Evolutionary conservation across 2,329 filamentous ascomycete species (phyloP).

Genomic region (Botrytis pseudocinerea): DNA sequence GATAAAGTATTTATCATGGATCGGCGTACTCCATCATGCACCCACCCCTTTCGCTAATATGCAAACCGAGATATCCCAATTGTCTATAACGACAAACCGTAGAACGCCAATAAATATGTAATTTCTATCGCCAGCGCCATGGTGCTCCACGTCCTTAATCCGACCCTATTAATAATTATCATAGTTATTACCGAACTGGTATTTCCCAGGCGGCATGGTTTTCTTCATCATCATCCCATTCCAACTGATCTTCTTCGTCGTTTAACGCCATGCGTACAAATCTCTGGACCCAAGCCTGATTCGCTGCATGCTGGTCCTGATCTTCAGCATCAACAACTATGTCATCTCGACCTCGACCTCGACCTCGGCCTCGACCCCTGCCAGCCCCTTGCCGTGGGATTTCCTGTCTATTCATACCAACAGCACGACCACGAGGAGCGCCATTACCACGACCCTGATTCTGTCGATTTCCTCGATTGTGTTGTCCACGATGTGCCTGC

Average conservation of each 20-base stretch:
- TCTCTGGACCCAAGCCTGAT: constrained; percentile 40
- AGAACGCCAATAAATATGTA: neutral
- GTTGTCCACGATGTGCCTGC: constrained; percentile 22
- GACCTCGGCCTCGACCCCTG: neutral
- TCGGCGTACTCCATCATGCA: neutral
- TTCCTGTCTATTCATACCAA: constrained; percentile 7
- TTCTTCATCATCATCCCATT: constrained; percentile 47
- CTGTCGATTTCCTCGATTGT: constrained; percentile 7
- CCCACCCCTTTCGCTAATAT: neutral
- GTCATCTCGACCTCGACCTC: constrained; percentile 3
- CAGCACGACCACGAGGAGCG: constrained; percentile 18
- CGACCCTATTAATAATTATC: constrained; percentile 1
- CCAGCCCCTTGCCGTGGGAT: constrained; percentile 5
- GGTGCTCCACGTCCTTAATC: neutral
- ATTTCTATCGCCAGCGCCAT: neutral
- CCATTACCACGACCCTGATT: constrained; percentile 13
- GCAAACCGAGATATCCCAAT: neutral
- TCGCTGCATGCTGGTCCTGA: constrained; percentile 30
- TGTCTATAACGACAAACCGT: neutral
- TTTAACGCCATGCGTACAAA: constrained; percentile 42
- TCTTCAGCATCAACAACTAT: constrained; percentile 22
- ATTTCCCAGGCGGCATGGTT: constrained; percentile 48
- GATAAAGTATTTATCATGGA: neutral
- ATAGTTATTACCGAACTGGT: constrained; percentile 34
- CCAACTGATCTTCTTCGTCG: constrained; percentile 41